Evolutionary conservation across 2,329 filamentous ascomycete species (phyloP).

Genomic region (Colletotrichum tofieldiae): DNA sequence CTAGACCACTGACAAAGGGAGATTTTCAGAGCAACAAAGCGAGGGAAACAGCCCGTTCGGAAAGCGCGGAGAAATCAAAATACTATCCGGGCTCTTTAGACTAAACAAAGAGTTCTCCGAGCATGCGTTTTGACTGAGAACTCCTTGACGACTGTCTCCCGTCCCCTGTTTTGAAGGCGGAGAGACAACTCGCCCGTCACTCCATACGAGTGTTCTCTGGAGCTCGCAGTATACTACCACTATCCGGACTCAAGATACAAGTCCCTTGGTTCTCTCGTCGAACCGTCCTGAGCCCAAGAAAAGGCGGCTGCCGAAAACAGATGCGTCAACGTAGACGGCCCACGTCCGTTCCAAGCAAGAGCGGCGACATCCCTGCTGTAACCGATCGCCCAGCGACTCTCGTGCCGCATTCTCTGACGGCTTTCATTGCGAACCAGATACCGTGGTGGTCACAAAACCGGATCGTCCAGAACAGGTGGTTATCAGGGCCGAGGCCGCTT

Average conservation of each 20-base stretch:
- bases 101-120: background rate
- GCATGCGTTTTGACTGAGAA: background rate
- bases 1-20: too few relatives aligned
- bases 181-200: background rate
- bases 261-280: background rate
- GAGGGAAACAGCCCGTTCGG: too few relatives aligned
- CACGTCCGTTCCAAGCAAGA: background rate
- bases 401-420: background rate
- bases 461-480: background rate
- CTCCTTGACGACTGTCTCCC: background rate
- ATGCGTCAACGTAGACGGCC: background rate
- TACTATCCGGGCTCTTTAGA: background rate
- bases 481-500: background rate
- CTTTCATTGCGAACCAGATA: background rate
- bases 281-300: background rate
- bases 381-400: background rate
- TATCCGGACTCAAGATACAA: background rate
- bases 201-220: background rate
- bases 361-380: background rate
- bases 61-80: background rate
- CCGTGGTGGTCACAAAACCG: background rate
- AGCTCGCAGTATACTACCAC: background rate
- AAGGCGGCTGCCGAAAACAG: background rate
- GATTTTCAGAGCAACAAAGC: too few relatives aligned
- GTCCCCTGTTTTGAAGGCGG: background rate